phyloP scores from a whole-genome alignment of 768 basidiomycete genomes.

The Pleurotus eryngii region DNA sequence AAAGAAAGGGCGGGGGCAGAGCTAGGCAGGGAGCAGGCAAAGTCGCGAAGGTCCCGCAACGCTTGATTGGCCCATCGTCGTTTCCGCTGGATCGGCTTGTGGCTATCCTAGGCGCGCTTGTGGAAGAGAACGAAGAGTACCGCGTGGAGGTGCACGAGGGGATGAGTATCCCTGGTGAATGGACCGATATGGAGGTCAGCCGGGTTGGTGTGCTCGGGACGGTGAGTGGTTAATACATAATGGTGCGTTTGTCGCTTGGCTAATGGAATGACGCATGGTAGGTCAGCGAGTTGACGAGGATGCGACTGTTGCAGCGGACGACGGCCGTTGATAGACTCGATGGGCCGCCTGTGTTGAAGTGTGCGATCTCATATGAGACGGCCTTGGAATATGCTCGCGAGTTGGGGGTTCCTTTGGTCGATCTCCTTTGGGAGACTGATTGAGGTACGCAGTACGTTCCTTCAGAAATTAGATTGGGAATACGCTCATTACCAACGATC shows the following conservation, averaged over 20 bases:
- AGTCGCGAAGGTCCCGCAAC: conserved; percentile 63
- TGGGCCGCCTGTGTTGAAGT: conserved; percentile 70
- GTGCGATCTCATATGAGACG: conserved; percentile 60
- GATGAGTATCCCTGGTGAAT: conserved; percentile 60
- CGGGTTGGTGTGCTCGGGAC: conserved; percentile 56
- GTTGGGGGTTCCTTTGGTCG: conserved; percentile 55
- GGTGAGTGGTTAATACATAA: conserved; percentile 36
- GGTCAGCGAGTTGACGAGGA: conserved; percentile 64
- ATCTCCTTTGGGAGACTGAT: conserved; percentile 66
- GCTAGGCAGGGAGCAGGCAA: conserved; percentile 34
- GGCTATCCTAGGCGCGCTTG: conserved; percentile 73
- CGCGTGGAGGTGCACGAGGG: conserved; percentile 35
- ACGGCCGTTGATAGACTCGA: conserved; percentile 61
- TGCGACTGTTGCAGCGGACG: conserved; percentile 65
- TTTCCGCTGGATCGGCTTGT: conserved; percentile 80
- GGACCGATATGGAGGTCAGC: conserved; percentile 70
- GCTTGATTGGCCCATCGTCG: conserved; percentile 72
- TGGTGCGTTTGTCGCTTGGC: not conserved
- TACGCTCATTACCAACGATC: too few species aligned
- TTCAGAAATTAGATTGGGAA: too few species aligned
- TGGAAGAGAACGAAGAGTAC: conserved; percentile 70
- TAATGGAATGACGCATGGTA: conserved; percentile 22
- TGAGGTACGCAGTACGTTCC: conserved; percentile 10
- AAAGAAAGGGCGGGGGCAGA: conserved; percentile 28
- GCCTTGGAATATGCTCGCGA: conserved; percentile 56